A percentile compares a stretch with the other conserved stretches of the same genome.
These are phyloP conservation scores for Plasmodium relictum DNA, from an alignment of 169 alveolate species.

Conservation along the genomic window DNA sequence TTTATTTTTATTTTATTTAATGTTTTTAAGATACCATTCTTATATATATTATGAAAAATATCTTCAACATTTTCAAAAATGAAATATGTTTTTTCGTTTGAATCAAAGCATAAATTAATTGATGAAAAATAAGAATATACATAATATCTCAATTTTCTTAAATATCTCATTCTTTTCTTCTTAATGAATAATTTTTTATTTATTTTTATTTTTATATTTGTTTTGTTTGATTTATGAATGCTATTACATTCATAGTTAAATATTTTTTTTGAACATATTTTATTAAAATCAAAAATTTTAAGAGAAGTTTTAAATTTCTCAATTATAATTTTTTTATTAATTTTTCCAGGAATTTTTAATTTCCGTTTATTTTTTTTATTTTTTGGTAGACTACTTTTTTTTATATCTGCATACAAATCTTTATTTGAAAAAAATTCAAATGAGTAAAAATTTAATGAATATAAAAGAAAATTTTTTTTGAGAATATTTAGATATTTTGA, in stretches of 20 bases:
- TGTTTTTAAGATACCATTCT: conserved; percentile 26
- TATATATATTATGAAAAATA: not conserved
- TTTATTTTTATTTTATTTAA: conserved; percentile 49
- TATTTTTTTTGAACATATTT: too few species aligned
- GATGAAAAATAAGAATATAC: conserved; percentile 30
- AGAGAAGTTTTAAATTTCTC: not conserved
- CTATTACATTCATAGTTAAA: not conserved
- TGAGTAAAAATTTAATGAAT: conserved; percentile 35
- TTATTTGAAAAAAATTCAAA: conserved; percentile 39
- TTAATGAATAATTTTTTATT: conserved; percentile 13
- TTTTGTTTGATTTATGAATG: not conserved
- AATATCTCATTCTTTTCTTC: conserved; percentile 13
- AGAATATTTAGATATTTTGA: conserved; percentile 12
- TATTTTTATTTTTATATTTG: not conserved
- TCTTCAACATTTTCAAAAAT: not conserved
- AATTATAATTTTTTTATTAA: not conserved
- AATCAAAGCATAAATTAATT: not conserved
- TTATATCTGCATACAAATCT: conserved; percentile 9
- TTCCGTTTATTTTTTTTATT: not conserved
- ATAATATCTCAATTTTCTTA: not conserved
- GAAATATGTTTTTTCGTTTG: not conserved
- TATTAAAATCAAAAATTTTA: not conserved
- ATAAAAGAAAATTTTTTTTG: conserved; percentile 45
- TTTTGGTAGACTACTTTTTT: not conserved
- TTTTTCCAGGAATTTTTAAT: conserved; percentile 33